A percentile compares a stretch with the other conserved stretches of the same genome.
Evolutionary conservation across 192 early-diverging fungal species (phyloP).

Genomic region (Coemansia asiatica): DNA sequence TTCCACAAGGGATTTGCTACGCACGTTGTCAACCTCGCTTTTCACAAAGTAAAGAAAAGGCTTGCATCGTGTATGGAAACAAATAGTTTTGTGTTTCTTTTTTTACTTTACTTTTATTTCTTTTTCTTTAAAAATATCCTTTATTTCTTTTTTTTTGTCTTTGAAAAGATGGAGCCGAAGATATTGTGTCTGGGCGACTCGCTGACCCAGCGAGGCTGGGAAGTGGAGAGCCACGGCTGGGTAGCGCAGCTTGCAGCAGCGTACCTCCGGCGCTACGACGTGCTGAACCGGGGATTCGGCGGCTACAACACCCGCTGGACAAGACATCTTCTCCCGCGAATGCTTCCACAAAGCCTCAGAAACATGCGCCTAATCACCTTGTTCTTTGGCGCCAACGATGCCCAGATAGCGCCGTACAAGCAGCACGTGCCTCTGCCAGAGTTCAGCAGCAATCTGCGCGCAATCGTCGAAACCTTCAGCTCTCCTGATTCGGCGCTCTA

Average conservation of each 20-base stretch:
- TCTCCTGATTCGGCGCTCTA: conserved; percentile 6
- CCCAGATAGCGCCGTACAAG: conserved; percentile 11
- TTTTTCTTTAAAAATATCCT: not conserved
- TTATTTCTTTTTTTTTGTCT: not conserved
- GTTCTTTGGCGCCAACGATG: conserved; percentile 45
- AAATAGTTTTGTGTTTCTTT: conserved; percentile 5
- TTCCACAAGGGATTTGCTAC: conserved; percentile 25
- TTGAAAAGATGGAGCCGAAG: not conserved
- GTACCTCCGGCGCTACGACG: conserved; percentile 32
- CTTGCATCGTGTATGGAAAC: too few relatives aligned
- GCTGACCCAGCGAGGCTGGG: conserved; percentile 46
- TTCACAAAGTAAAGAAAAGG: not conserved
- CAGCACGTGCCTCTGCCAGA: conserved; percentile 41
- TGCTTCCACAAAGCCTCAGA: conserved; percentile 2
- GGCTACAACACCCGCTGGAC: conserved; percentile 41
- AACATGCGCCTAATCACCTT: conserved; percentile 23
- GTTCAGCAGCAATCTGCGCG: conserved; percentile 18
- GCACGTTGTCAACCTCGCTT: conserved; percentile 28
- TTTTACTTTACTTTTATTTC: not conserved
- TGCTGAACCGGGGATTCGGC: conserved; percentile 42
- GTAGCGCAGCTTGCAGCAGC: conserved; percentile 28
- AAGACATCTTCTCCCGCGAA: conserved; percentile 4
- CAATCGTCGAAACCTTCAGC: conserved; percentile 8
- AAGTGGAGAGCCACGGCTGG: conserved; percentile 40
- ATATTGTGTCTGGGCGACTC: conserved; percentile 43